Evolutionary conservation across 148 eudicot genomes (phyloP), one percentile per base, ranked within the genome.

Genomic region (Chenopodium suecicum): DNA sequence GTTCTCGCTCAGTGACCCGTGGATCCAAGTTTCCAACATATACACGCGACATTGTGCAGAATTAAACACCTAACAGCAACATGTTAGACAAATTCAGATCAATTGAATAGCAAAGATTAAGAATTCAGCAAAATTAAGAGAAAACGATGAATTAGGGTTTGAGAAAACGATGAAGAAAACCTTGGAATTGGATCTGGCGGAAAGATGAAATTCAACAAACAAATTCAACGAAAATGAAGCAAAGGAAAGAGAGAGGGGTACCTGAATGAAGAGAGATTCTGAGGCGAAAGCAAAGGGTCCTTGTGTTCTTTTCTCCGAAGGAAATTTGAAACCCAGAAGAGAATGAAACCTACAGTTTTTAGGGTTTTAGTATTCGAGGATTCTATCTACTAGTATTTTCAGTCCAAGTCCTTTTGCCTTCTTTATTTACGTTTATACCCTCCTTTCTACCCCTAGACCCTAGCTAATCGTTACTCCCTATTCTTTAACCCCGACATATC

Each of bases 21-120:
- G 95, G 95, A 84, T 94, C 97, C 87, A 94, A 78, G 82, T 94
- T 94, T 48, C 98, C 98, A 34, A 94, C 91, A 60, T 93, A 94
- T 1, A 94, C 97, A 58, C 95, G 89, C 73, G 97, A 89, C 98
- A 94, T 94, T 79, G 54, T 88, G 50, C 48, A 80, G 22, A 41
- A 41, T 79, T 8, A 77, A 34, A 46, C 31, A 19, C 76, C 76
- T 73, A 47, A 41, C 22, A 12, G 1, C 60, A 54, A 54, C 60
- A 46, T 76, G 70, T 70, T 47, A 1, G 23, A 34, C 1, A 58
- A 11, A 7, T 25, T 60, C 65, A 60, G 23, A 60, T 60, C 23
- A 60, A 60, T 5, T 56, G 19, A 56, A 56, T 56, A 0, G 60
- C 20, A 4, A 56, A 56, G 20, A 13, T 56, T 56, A 56, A 56